Evolutionary conservation across 352 stramenopile genomes (phyloP), one percentile per base, ranked within the genome.

Genomic region (Pythium plurisporium): DNA sequence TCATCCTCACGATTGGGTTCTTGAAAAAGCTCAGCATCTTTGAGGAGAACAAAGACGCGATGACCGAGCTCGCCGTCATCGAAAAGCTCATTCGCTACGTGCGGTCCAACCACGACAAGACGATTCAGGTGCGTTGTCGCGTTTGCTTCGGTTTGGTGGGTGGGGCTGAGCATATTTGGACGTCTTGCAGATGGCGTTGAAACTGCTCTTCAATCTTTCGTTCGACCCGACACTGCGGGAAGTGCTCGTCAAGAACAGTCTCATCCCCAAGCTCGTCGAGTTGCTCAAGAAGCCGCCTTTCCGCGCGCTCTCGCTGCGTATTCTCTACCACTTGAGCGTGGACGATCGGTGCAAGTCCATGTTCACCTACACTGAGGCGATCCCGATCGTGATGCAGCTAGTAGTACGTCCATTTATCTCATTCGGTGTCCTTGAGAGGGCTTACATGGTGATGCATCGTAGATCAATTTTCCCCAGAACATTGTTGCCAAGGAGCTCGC

Each of bases 301-400:
- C 60, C 80, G 91, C 50, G 87, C 73, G 3, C 73, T 94, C 25
- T 89, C 85, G 23, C 69, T 98, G 44, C 76, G 89, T 34, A 86
- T 98, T 59, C 70, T 98, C 15, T 98, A 99, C 70, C 91, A 98
- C 53, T 70, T 99, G 36, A 97, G 88, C 66, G 96, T 96, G 57
- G 90, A 97, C 61, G 94, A 98, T 61, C 78, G 85, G 38, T 97
- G 92, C 82, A 97, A 96, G 73, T 87, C 87, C 27, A 96, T 98
- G 81, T 97, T 98, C 62, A 92, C 89, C 7, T 96, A 97, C 66
- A 97, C 92, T 7, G 92, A 98, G 36, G 82, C 94, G n/a, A 92
- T 98, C 12, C 87, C 86, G 25, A 95, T 97, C 60, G 78, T 98
- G 26, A 95, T 98, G 79, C 83, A 98, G 48, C 77, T 98, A 20